Percentiles rank a stretch among this genome's conserved stretches.
phyloP scores from a whole-genome alignment of 225 moss, liverwort and hornwort species.

The Antitrichia curtipendula region DNA sequence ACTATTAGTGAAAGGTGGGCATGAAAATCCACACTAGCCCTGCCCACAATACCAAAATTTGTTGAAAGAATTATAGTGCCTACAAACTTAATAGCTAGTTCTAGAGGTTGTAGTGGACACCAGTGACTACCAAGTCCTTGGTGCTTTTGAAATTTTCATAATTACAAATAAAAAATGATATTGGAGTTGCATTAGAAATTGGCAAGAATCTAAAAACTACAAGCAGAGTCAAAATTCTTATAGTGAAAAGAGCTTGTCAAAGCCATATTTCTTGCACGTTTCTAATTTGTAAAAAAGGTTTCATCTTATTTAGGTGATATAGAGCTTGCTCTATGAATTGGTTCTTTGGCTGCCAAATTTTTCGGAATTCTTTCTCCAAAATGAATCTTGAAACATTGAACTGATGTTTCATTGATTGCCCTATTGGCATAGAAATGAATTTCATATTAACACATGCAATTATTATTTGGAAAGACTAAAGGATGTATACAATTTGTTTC shows the following conservation, averaged over 20 bases:
- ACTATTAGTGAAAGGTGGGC: no score
- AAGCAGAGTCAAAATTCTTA: not conserved
- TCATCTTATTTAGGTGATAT: not conserved
- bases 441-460: not conserved
- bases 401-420: not conserved
- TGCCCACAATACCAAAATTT: not conserved
- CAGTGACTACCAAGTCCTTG: accelerated
- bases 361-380: no score
- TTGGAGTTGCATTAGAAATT: not conserved
- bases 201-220: not conserved
- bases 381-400: not conserved
- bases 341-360: not conserved
- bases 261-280: not conserved
- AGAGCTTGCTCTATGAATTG: not conserved
- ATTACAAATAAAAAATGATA: not conserved
- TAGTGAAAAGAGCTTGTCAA: not conserved
- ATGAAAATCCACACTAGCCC: no score
- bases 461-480: not conserved
- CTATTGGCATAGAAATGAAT: not conserved
- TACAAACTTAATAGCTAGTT: accelerated
- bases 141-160: not conserved
- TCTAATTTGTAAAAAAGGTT: not conserved
- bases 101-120: not conserved
- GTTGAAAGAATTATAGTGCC: not conserved
- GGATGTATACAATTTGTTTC: not conserved